Conservation (phyloP, 495 filamentous ascomycete genomes). For the Lasiosphaeriaceae sp. region DNA sequence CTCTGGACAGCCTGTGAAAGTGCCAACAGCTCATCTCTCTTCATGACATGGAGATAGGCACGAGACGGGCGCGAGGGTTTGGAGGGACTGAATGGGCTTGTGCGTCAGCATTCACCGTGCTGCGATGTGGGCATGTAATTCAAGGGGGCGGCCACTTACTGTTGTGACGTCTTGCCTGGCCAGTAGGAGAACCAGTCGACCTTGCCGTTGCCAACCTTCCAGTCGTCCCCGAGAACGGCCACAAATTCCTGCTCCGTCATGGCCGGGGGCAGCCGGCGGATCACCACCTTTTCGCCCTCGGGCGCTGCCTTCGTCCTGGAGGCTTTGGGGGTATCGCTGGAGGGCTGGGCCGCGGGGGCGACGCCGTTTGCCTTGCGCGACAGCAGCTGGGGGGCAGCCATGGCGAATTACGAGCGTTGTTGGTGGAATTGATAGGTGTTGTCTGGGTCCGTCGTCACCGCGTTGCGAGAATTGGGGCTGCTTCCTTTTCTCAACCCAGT, state of each 20-base stretch:
- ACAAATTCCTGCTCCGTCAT: conserved; percentile 79
- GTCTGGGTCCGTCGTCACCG: background rate
- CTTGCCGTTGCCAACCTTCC: conserved; percentile 72
- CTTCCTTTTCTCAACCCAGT: background rate
- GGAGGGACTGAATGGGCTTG: conserved; percentile 52
- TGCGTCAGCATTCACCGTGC: conserved; percentile 10
- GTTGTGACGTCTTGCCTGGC: conserved; percentile 80
- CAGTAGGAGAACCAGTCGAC: conserved; percentile 79
- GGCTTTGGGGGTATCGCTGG: conserved; percentile 50
- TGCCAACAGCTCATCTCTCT: conserved; percentile 51
- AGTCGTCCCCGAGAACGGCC: conserved; percentile 70
- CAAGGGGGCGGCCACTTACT: conserved; percentile 51
- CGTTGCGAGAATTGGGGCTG: background rate
- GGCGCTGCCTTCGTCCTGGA: conserved; percentile 52
- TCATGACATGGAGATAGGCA: conserved; percentile 72
- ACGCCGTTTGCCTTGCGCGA: conserved; percentile 30
- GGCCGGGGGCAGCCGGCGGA: conserved; percentile 80
- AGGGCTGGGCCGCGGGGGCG: conserved; percentile 10
- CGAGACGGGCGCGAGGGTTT: conserved; percentile 73
- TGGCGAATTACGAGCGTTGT: conserved; percentile 10
- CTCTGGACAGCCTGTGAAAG: conserved; percentile 65
- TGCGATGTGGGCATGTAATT: background rate
- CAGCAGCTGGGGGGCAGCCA: conserved; percentile 33
- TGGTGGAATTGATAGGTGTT: background rate
- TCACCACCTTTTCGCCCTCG: conserved; percentile 75